Evolutionary conservation across 2,329 filamentous ascomycete genomes (phyloP), one percentile per base, ranked within the genome.

Genomic region (Aspergillus novoparasiticus): DNA sequence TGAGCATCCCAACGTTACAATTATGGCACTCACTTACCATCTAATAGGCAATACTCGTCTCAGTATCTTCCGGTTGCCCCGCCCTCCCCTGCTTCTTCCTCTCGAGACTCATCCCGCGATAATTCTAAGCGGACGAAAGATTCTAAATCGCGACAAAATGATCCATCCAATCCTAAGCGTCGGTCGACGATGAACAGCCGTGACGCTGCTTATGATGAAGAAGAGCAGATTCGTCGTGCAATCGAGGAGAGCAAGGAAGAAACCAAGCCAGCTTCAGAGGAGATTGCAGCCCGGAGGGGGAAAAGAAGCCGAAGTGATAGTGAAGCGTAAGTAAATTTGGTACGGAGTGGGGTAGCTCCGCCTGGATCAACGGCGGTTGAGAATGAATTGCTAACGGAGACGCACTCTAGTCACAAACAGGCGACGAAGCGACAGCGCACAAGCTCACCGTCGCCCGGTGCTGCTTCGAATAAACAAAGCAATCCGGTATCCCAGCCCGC

Each of bases 151-250:
- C 78, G 84, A 63, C 79, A 80, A 56, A 86, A 82, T 68, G 84
- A 83, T 48, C 82, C 84, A 51, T 78, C 79, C 50, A 85, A 87
- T 58, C 88, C 90, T 43, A 98, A 97, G 77, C 88, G 95, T 64
- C 87, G 95, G 32, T 97, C 93, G 23, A 99, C 95, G 8, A 97
- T 98, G 93, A 97, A 98, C 75, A 99, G 95, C 76, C 89, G 94
- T 66, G 91, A 93, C 76, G 94, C 94, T 48, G 94, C 93, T 26
- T 98, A 98, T 71, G 94, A 98, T 68, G 95, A 99, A 78, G 94
- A 96, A 71, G 93, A 96, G 76, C 89, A 94, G 72, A 79, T 99
- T 45, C 88, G 93, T 60, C 88, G 91, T 69, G 95, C 94, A 34
- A 93, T 99, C 70, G 94, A 98, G 77, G 94, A 96, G 65, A 99